A percentile compares a stretch with the other conserved stretches of the same genome.
These are phyloP conservation scores for Zoysia pacifica DNA, from an alignment of 176 grass and related monocot genomes.

Conservation along the genomic window DNA sequence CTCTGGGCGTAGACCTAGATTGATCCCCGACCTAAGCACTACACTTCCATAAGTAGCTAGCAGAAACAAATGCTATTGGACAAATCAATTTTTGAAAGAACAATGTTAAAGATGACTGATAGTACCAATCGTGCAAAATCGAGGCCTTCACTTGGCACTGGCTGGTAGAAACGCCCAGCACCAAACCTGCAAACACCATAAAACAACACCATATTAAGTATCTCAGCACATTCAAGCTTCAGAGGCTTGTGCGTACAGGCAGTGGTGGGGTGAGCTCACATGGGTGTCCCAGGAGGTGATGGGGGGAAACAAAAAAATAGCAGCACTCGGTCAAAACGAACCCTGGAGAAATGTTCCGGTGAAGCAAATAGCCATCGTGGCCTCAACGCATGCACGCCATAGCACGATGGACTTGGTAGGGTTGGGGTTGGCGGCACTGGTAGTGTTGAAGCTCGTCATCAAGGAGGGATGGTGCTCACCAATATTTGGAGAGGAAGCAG, in stretches of 20 bases:
- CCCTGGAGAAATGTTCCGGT: not conserved
- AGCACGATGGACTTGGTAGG: constrained; percentile 77
- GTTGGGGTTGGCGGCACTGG: constrained; percentile 48
- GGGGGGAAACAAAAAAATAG: not conserved
- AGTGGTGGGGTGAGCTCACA: constrained; percentile 23
- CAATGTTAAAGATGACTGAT: not conserved
- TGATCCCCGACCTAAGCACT: no score
- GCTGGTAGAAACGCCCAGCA: constrained; percentile 70
- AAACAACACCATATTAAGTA: not conserved
- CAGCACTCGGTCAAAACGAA: constrained; percentile 23
- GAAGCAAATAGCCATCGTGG: not conserved
- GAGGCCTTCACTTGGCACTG: constrained; percentile 75
- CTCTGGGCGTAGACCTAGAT: no score
- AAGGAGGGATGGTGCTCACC: not conserved
- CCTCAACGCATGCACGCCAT: not conserved
- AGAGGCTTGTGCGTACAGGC: not conserved
- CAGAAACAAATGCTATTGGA: not conserved
- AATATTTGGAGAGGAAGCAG: constrained; percentile 6
- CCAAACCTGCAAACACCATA: constrained; percentile 57
- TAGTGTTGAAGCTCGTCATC: constrained; percentile 51
- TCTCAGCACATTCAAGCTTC: not conserved
- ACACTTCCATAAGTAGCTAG: not conserved
- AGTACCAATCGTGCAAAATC: constrained; percentile 69
- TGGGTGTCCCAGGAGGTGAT: constrained; percentile 80
- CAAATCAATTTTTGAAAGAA: not conserved